These are phyloP conservation scores for Thielaviopsis euricoi DNA, from an alignment of 2,329 filamentous ascomycete genomes.

Conservation along the genomic window DNA sequence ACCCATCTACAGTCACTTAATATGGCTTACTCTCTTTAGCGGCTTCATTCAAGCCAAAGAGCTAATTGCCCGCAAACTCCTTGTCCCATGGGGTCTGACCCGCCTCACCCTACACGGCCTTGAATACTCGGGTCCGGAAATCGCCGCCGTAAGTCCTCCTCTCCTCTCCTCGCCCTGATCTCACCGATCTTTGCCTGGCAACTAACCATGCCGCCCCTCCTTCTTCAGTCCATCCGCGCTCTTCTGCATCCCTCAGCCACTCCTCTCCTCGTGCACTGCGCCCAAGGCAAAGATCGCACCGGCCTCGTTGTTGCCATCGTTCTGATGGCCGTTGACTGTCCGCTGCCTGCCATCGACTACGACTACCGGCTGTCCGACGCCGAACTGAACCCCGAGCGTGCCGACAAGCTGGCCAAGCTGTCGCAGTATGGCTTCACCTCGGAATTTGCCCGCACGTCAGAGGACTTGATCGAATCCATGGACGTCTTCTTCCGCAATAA, in stretches of 20 bases:
- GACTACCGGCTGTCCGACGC: conserved; percentile 57
- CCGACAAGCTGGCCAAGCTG: conserved; percentile 51
- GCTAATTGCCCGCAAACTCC: conserved; percentile 52
- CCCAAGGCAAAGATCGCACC: conserved; percentile 69
- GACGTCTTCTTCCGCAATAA: conserved; percentile 37
- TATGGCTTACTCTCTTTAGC: conserved; percentile 46
- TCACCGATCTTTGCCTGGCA: not conserved
- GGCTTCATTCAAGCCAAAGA: conserved; percentile 53
- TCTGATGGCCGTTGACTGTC: conserved; percentile 45
- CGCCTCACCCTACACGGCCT: conserved; percentile 56
- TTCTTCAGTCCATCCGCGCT: not conserved
- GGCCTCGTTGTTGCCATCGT: conserved; percentile 55
- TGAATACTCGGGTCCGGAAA: conserved; percentile 46
- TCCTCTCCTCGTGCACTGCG: conserved; percentile 65
- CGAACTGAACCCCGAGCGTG: conserved; percentile 41
- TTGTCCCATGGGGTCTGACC: conserved; percentile 54
- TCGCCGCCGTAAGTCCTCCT: conserved; percentile 26
- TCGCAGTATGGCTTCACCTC: conserved; percentile 51
- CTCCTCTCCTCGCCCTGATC: too few species aligned
- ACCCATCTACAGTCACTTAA: conserved; percentile 20
- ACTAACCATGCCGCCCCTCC: not conserved
- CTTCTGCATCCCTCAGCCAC: conserved; percentile 19
- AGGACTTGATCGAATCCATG: conserved; percentile 45
- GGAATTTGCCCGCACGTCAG: conserved; percentile 53
- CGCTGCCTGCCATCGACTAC: conserved; percentile 41